Evolutionary conservation across 345 rosid genomes (phyloP), one percentile per base, ranked within the genome.

Genomic region (Euphorbia pulcherrima): DNA sequence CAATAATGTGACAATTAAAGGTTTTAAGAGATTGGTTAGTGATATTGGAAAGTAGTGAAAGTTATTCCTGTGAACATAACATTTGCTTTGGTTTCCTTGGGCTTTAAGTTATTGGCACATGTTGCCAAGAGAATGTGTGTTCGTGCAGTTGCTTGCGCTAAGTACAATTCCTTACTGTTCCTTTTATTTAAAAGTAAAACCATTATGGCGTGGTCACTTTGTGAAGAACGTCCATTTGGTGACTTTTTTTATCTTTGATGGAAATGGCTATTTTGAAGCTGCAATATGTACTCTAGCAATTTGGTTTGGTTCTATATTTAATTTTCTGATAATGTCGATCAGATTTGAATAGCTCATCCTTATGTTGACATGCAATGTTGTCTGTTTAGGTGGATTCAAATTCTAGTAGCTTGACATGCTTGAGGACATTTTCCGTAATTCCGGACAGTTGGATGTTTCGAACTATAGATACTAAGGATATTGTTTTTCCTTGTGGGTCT

Each of bases 361-460:
- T 52, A 23, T 21, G n/a, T n/a, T n/a, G n/a, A n/a, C n/a, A n/a
- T n/a, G n/a, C n/a, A n/a, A n/a, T n/a, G n/a, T n/a, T n/a, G n/a
- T 24, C 28, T 21, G 28, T 53, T 53, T 21, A 21, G 20, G 28
- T 21, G 57, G 57, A 53, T 53, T 48, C 23, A 21, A 53, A 53
- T 53, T 50, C 57, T 21, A 27, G 10, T 53, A 8, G 17, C 50
- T 44, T 2, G 47, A 41, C 47, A 41, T 41, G 40, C n/a, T 24
- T 41, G 20, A 65, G 46, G 33, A 44, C 50, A 28, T 50, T 47
- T 64, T 29, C 68, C n/a, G 26, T 37, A 63, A n/a, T 48, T 26
- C 67, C 11, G 16, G 27, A 0, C 29, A 16, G 39, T 28, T 48
- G 41, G 40, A 24, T 18, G 55, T 28, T 64, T 4, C 24, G 11